These are phyloP conservation scores for Claviceps cyperi DNA, from an alignment of 2,329 filamentous ascomycete species.

Conservation along the genomic window DNA sequence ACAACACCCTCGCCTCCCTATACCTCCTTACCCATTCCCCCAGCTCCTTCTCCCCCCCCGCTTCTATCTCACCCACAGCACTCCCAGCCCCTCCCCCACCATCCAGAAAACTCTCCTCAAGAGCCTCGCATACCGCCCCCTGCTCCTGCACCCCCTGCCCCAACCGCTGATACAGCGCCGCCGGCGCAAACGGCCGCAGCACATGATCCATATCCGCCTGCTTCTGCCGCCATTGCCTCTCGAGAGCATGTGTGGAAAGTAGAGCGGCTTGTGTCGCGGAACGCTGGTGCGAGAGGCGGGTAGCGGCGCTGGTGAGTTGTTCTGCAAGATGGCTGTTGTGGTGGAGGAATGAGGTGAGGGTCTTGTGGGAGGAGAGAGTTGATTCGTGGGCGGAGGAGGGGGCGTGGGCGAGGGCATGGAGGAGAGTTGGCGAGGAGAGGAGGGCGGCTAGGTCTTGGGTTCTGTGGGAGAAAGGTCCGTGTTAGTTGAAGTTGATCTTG, in stretches of 20 bases:
- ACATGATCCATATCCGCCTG: constrained; percentile 80
- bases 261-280: constrained; percentile 65
- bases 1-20: constrained; percentile 62
- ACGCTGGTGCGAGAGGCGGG: constrained; percentile 44
- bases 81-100: constrained; percentile 22
- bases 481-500: constrained; percentile 4
- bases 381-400: constrained; percentile 57
- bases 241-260: constrained; percentile 68
- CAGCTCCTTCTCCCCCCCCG: constrained; percentile 61
- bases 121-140: constrained; percentile 60
- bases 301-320: constrained; percentile 46
- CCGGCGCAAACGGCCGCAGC: constrained; percentile 71
- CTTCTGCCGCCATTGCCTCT: constrained; percentile 83
- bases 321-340: constrained; percentile 59
- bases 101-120: constrained; percentile 90
- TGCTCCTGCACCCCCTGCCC: constrained; percentile 69
- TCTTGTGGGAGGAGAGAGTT: constrained; percentile 46
- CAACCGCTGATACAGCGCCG: constrained; percentile 71
- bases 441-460: constrained; percentile 66
- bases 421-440: constrained; percentile 47
- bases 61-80: constrained; percentile 17
- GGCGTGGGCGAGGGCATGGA: constrained; percentile 60
- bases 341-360: constrained; percentile 49
- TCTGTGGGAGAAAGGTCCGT: constrained; percentile 26
- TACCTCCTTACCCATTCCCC: constrained; percentile 73